Percentiles rank a stretch among this genome's conserved stretches.
phyloP scores from a whole-genome alignment of 2,329 filamentous ascomycete species.

The Endothia cerciana region DNA sequence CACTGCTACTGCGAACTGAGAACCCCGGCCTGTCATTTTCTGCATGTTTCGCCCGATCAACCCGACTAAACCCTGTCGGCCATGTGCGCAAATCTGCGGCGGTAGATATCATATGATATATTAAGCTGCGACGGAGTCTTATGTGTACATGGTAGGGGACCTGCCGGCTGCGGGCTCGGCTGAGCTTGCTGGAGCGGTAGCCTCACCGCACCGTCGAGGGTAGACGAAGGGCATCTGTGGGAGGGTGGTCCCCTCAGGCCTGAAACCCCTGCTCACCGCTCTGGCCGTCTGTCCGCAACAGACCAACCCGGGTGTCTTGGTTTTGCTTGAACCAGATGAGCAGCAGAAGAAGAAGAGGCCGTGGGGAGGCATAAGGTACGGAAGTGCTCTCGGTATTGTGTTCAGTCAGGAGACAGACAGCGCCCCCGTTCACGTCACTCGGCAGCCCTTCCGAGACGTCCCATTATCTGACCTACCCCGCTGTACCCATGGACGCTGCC shows the following conservation, averaged over 20 bases:
- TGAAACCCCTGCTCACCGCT: slow-evolving; percentile 11
- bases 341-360: not conserved
- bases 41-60: slow-evolving; percentile 28
- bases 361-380: slow-evolving; percentile 2
- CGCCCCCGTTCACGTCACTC: slow-evolving; percentile 10
- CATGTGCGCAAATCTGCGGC: slow-evolving; percentile 31
- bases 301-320: not conserved
- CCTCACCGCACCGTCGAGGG: slow-evolving; percentile 22
- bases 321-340: not conserved
- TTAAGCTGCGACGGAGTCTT: slow-evolving; percentile 3
- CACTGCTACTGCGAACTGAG: slow-evolving; percentile 14
- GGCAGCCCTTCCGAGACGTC: slow-evolving; percentile 16
- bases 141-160: not conserved
- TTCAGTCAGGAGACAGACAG: slow-evolving; percentile 9
- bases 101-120: slow-evolving; percentile 19
- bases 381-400: slow-evolving; percentile 3
- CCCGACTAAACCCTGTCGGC: slow-evolving; percentile 27
- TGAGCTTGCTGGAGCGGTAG: slow-evolving; percentile 14
- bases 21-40: slow-evolving; percentile 31
- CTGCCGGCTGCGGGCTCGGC: slow-evolving; percentile 14
- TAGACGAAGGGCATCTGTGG: not conserved
- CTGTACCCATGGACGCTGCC: slow-evolving; percentile 8
- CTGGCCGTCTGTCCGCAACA: not conserved
- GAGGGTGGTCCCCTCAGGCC: not conserved
- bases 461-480: not conserved